Base-by-base conservation (phyloP, 1,284 basidiomycete genomes). In the Tilletia caries region DNA sequence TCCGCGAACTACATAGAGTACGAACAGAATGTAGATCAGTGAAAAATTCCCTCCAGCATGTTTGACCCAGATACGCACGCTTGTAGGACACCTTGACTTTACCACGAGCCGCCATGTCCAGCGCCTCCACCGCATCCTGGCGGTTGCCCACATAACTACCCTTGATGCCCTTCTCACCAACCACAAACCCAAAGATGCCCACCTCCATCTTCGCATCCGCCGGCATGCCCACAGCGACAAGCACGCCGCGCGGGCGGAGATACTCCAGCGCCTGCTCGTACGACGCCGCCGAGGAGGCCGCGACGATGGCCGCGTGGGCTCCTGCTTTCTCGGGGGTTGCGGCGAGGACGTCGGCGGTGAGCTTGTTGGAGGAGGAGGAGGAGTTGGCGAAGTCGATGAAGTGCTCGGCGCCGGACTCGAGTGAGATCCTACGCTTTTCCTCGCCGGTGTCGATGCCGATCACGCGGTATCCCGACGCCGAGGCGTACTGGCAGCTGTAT, bases 401-500 rank as follows among this genome's bases (percentile, higher is more conserved):
- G 66, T 86, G 86, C 75, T 91, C 89, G 0, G 91, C 91, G 58
- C 92, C 92, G 67, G 93, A 89, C 33, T 86, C 84, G 71, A 86
- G 77, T 81, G 88, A 89, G 18, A 94, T 86, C 65, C 88, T 85
- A 78, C 87, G 86, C 86, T 94, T 94, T 75, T 91, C 90, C 2
- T 85, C 87, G 41, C 92, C 91, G 1, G 89, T 89, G 77, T 92
- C 91, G 80, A 93, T 88, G 23, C 91, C 92, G 72, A 94, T 88
- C 50, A 92, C 90, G 33, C 89, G 88, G 70, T 91, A 87, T 13
- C 82, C 79, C 43, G 71, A 70, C n/a, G 64, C 54, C 18, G 68
- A 71, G 41, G 78, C 81, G 70, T 77, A 80, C 70, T 80, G 79
- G 25, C 75, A 50, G 32, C 52, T 54, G 52, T 29, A 27, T 27